These are phyloP conservation scores for Uronychia binucleata DNA, from an alignment of 73 alveolate genomes.

Conservation along the genomic window DNA sequence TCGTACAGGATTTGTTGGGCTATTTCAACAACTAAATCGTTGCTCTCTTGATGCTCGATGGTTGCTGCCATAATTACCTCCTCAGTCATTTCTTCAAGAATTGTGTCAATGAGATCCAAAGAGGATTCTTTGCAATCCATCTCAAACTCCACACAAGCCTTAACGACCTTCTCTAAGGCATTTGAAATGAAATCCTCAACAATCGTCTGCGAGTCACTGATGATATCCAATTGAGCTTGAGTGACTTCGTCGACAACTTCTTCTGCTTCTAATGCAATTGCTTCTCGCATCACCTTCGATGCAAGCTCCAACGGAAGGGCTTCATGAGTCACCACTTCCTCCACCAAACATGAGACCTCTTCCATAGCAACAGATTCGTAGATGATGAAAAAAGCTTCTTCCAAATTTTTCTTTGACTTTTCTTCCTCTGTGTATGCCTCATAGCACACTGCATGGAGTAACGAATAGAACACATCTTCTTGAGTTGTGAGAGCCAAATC, in stretches of 20 bases:
- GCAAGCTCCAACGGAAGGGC: neutral
- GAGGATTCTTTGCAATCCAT: neutral
- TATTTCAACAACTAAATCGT: neutral
- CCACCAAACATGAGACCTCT: neutral
- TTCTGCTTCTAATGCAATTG: neutral
- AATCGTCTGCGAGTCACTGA: neutral
- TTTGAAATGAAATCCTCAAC: neutral
- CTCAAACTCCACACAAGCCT: neutral
- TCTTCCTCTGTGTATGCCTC: neutral
- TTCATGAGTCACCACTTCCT: too few species aligned
- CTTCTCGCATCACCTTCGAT: neutral
- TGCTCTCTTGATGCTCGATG: neutral
- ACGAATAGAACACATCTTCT: neutral
- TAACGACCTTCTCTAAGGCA: neutral
- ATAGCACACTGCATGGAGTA: neutral
- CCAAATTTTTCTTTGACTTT: neutral
- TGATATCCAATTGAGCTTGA: neutral
- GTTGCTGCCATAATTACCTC: neutral
- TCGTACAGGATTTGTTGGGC: neutral
- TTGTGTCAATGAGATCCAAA: neutral
- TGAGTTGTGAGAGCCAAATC: neutral
- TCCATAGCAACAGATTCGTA: neutral
- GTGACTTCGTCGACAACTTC: neutral
- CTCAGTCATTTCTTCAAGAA: neutral
- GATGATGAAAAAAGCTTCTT: neutral